Evolutionary conservation across 2,329 filamentous ascomycete genomes (phyloP).

Genomic region (Purpureocillium takamizusanense): DNA sequence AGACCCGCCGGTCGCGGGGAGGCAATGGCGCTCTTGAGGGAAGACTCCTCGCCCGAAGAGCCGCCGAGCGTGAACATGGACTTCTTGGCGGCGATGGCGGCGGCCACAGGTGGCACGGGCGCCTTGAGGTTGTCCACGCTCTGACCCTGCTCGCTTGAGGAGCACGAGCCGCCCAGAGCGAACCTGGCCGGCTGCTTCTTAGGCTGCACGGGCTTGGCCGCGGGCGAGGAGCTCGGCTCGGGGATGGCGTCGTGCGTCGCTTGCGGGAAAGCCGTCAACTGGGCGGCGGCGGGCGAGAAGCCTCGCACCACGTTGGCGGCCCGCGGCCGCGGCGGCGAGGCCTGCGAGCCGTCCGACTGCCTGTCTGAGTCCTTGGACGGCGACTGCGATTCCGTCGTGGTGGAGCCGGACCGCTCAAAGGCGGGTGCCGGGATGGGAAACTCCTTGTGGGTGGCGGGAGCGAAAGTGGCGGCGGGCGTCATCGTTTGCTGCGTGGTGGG

Average conservation of each 20-base stretch:
- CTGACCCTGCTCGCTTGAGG: constrained; percentile 51
- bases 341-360: constrained; percentile 17
- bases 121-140: constrained; percentile 35
- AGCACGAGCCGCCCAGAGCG: constrained; percentile 71
- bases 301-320: constrained; percentile 66
- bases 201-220: constrained; percentile 58
- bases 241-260: constrained; percentile 48
- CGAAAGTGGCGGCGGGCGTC: constrained; percentile 15
- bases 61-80: constrained; percentile 44
- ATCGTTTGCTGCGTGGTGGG: constrained; percentile 14
- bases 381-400: constrained; percentile 33
- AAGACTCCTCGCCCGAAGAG: constrained; percentile 71
- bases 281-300: constrained; percentile 75
- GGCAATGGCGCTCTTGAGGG: constrained; percentile 48
- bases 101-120: constrained; percentile 9
- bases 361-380: constrained; percentile 52
- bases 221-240: constrained; percentile 46
- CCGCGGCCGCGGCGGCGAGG: constrained; percentile 17
- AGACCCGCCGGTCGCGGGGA: constrained; percentile 30
- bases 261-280: constrained; percentile 43
- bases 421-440: constrained; percentile 20
- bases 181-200: constrained; percentile 56
- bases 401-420: constrained; percentile 33
- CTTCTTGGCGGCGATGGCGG: constrained; percentile 20
- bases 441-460: constrained; percentile 35